Base-by-base conservation (phyloP, 306 rosid genomes). In the Malus domestica region DNA sequence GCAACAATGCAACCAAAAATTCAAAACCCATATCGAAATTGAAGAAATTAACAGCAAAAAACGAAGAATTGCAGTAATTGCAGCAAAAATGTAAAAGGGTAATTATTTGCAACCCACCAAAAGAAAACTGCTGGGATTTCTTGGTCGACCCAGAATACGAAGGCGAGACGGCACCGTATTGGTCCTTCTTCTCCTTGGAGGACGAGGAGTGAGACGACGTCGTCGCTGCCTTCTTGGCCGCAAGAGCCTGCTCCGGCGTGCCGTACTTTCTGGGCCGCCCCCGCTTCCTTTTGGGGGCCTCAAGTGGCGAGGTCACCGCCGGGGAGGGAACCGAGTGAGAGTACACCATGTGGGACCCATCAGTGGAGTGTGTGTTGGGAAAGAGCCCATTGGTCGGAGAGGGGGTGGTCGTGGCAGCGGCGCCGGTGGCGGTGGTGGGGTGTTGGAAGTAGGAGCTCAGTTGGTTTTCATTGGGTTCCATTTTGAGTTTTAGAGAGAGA, bases 401-500 rank as follows among this genome's bases (percentile, higher is more conserved):
- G 30, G 81, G 2, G 13, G 77, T 54, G 75, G 82, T 71, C 27
- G 78, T 68, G 32, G 84, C 64, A 73, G 71, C 18, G 67, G 27
- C 20, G 58, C 40, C 5, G 89, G 86, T 0, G 44, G 27, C 58
- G 55, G 87, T 75, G 63, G 77, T 40, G 75, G 81, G 83, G 67
- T 81, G 85, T 80, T 80, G 90, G 83, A 61, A 89, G 92, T 84
- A 93, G 81, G 93, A 91, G 90, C 86, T 86, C 79, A 93, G 83
- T 82, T 87, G 97, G 90, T 86, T 91, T 71, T 93, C 96, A 85
- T 86, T 93, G 79, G 93, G 86, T 88, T 93, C 98, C 98, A 93
- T 91, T 83, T 62, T 83, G 83, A 81, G 84, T 80, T 81, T 44
- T 51, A 85, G 74, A 52, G 74, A 55, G 25, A 85, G 85, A 81